Conservation (phyloP, 2,329 filamentous ascomycete species). For the Zymoseptoria brevis region DNA sequence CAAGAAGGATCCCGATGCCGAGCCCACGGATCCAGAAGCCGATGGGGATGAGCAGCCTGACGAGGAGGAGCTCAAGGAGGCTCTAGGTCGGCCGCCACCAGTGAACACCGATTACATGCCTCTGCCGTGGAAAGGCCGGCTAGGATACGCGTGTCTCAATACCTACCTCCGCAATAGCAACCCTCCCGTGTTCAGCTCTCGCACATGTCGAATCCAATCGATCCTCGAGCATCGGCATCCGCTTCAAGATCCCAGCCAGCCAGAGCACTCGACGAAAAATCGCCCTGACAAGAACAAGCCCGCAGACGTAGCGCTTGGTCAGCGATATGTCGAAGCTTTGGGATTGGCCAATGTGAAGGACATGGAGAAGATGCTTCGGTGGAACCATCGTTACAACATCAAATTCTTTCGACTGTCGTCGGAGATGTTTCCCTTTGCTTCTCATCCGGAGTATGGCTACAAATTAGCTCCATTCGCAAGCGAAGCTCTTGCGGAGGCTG, state of each 20-base stretch:
- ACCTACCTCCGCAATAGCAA: slow-evolving; percentile 79
- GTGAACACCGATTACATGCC: slow-evolving; percentile 79
- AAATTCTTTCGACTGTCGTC: slow-evolving; percentile 78
- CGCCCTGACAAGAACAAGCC: slow-evolving; percentile 67
- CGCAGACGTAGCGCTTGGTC: slow-evolving; percentile 58
- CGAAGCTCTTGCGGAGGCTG: slow-evolving; percentile 66
- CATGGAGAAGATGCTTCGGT: slow-evolving; percentile 74
- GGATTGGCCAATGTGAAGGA: slow-evolving; percentile 78
- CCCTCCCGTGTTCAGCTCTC: slow-evolving; percentile 79
- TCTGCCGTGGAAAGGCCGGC: slow-evolving; percentile 78
- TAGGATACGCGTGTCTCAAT: slow-evolving; percentile 89
- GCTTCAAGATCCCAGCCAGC: slow-evolving; percentile 63
- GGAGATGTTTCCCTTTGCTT: slow-evolving; percentile 96
- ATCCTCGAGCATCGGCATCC: slow-evolving; percentile 86
- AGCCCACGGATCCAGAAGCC: slow-evolving; percentile 43
- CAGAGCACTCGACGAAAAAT: slow-evolving; percentile 78
- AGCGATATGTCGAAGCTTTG: slow-evolving; percentile 65
- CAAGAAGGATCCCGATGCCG: slow-evolving; percentile 18
- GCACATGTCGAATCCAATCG: slow-evolving; percentile 83
- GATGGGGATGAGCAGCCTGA: slow-evolving; percentile 46
- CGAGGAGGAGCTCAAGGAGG: slow-evolving; percentile 51
- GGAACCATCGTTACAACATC: slow-evolving; percentile 89
- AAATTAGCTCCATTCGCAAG: slow-evolving; percentile 75
- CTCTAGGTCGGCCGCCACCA: slow-evolving; percentile 58
- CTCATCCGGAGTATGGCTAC: slow-evolving; percentile 80